Evolutionary conservation across 345 rosid genomes (phyloP).

Genomic region (Acer negundo): DNA sequence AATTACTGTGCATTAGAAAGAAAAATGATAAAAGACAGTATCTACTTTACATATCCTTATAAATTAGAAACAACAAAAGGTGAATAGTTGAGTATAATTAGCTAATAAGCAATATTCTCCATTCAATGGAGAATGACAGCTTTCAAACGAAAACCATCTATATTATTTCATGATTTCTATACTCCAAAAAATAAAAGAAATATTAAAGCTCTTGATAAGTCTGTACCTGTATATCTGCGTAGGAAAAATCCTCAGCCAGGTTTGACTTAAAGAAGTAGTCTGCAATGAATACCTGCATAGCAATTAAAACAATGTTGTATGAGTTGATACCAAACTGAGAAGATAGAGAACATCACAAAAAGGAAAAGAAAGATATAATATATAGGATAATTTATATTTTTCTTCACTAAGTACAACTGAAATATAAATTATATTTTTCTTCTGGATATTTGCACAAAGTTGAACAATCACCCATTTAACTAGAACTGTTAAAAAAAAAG

Average conservation of each 20-base stretch:
- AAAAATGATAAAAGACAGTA: not conserved
- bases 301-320: constrained; percentile 18
- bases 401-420: not conserved
- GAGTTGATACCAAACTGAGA: not conserved
- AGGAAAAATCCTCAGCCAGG: constrained; percentile 64
- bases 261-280: constrained; percentile 89
- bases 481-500: not conserved
- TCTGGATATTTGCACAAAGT: not conserved
- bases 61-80: not conserved
- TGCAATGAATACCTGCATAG: constrained; percentile 82
- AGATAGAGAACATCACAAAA: not conserved
- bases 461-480: not conserved
- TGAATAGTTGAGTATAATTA: not conserved
- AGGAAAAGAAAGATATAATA: not conserved
- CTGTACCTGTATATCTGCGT: constrained; percentile 75
- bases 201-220: not conserved
- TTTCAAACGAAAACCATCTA: constrained; percentile 1
- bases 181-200: constrained; percentile 1
- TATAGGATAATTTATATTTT: not conserved
- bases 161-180: constrained; percentile 5
- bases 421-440: not conserved
- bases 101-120: not conserved
- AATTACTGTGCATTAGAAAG: not conserved
- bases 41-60: not conserved
- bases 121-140: not conserved